Evolutionary conservation across 768 basidiomycete genomes (phyloP).

Genomic region (Trametes cubensis): DNA sequence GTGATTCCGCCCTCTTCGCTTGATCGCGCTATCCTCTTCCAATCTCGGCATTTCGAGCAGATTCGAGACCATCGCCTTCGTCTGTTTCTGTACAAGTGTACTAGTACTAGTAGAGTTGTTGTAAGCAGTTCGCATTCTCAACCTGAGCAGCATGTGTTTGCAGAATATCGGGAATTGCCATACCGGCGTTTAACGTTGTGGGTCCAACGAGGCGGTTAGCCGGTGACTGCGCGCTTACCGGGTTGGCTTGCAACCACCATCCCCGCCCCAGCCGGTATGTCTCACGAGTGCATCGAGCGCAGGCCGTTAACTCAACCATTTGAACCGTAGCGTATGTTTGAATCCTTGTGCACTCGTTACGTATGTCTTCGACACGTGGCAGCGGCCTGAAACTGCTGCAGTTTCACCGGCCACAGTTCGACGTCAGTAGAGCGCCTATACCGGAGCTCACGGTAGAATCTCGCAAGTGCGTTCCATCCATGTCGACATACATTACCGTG

Average conservation of each 20-base stretch:
- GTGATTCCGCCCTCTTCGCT: too few relatives aligned
- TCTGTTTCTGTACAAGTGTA: too few relatives aligned
- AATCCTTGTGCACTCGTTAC: background rate
- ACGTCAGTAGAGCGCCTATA: conserved; percentile 44
- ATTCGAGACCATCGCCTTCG: background rate
- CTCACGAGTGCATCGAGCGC: background rate
- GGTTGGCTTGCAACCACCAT: conserved; percentile 8
- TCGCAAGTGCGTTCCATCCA: conserved; percentile 8
- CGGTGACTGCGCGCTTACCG: background rate
- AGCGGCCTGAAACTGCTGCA: conserved; percentile 43
- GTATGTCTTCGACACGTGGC: conserved; percentile 11
- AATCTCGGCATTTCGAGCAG: too few relatives aligned
- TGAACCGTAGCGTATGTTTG: background rate
- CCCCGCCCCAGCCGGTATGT: background rate
- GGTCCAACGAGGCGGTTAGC: conserved; percentile 1
- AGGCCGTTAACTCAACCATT: too few relatives aligned
- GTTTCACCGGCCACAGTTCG: conserved; percentile 51
- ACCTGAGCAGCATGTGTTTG: conserved; percentile 5
- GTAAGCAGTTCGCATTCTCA: too few relatives aligned
- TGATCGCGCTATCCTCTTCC: too few relatives aligned
- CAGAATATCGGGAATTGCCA: too few relatives aligned
- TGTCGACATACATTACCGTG: background rate
- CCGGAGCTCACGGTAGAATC: conserved; percentile 54
- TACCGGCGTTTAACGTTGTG: conserved; percentile 15
- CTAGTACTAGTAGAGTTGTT: too few relatives aligned